Conservation (phyloP, 176 grass and related monocot genomes). For the Ensete glaucum region DNA sequence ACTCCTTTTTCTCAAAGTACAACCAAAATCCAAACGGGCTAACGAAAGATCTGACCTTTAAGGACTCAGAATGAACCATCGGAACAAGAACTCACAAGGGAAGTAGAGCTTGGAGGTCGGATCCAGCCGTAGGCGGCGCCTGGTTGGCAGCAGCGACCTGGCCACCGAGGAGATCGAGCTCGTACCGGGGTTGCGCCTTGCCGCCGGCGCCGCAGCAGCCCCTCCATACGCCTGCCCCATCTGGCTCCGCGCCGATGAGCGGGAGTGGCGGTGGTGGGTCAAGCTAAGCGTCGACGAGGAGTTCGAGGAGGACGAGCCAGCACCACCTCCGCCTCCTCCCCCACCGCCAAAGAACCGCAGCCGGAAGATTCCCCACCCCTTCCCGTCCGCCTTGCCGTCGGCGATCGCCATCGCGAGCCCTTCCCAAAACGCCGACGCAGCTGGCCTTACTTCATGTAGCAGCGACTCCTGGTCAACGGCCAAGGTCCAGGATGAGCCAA, state of each 20-base stretch:
- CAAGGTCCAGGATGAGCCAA: background rate
- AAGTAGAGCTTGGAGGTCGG: slow-evolving; percentile 87
- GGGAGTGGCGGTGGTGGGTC: background rate
- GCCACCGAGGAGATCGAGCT: slow-evolving; percentile 28
- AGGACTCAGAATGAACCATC: background rate
- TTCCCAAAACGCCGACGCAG: background rate
- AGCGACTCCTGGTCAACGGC: background rate
- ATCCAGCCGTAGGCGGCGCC: slow-evolving; percentile 86
- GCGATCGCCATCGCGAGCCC: slow-evolving; percentile 8
- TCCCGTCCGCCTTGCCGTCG: slow-evolving; percentile 1
- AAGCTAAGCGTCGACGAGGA: slow-evolving; percentile 13
- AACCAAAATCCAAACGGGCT: background rate
- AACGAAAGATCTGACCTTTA: background rate
- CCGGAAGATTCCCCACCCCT: slow-evolving; percentile 6
- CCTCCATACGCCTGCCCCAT: slow-evolving; percentile 7
- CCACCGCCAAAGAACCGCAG: slow-evolving; percentile 4
- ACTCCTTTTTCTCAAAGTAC: background rate
- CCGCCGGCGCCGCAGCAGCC: slow-evolving; percentile 5
- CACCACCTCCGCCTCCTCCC: background rate
- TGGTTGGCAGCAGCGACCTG: slow-evolving; percentile 57
- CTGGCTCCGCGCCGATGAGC: background rate
- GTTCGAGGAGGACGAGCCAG: slow-evolving; percentile 6
- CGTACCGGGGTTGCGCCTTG: slow-evolving; percentile 18
- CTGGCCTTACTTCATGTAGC: background rate
- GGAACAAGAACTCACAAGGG: slow-evolving; percentile 44